phyloP scores from a whole-genome alignment of 1,284 basidiomycete genomes.

The Pulveroboletus sp. region DNA sequence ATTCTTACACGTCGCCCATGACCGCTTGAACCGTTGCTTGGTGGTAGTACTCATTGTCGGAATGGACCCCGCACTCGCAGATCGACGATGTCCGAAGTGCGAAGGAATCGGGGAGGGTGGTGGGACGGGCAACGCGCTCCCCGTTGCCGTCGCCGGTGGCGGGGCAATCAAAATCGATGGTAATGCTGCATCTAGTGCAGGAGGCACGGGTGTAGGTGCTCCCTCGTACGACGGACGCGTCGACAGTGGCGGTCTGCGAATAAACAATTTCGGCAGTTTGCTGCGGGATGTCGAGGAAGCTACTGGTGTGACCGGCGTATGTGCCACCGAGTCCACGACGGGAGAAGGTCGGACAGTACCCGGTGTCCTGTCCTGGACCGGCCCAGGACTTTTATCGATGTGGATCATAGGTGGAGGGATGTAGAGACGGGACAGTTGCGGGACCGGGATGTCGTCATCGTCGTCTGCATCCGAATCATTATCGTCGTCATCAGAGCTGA shows the following conservation, averaged over 20 bases:
- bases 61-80: constrained; percentile 34
- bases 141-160: constrained; percentile 3
- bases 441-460: constrained; percentile 19
- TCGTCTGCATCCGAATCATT: constrained; percentile 35
- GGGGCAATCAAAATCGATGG: constrained; percentile 17
- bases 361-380: constrained; percentile 19
- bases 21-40: constrained; percentile 35
- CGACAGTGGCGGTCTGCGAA: constrained; percentile 38
- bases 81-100: constrained; percentile 34
- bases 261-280: constrained; percentile 42
- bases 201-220: constrained; percentile 14
- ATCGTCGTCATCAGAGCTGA: constrained; percentile 61
- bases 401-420: constrained; percentile 30
- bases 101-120: constrained; percentile 21
- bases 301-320: constrained; percentile 24
- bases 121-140: constrained; percentile 11
- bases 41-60: constrained; percentile 23
- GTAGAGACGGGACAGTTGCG: constrained; percentile 31
- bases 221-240: constrained; percentile 36
- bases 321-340: constrained; percentile 5
- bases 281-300: constrained; percentile 17
- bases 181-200: background rate
- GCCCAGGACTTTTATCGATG: constrained; percentile 19
- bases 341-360: constrained; percentile 32
- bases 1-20: constrained; percentile 36